Base-by-base conservation (phyloP, 306 rosid species). In the Malus sieversii region DNA sequence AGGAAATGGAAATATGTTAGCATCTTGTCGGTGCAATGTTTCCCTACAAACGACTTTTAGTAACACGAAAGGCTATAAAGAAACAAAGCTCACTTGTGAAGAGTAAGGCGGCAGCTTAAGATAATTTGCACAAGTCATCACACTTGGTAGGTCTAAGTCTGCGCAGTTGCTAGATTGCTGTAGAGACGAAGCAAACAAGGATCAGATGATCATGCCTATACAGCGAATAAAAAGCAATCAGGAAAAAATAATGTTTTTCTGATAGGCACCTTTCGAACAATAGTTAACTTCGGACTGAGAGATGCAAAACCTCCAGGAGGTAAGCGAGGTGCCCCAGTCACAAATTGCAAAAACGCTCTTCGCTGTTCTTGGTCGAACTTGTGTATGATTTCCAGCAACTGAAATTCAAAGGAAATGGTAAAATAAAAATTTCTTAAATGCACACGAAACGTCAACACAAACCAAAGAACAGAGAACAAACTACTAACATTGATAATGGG, bases 111-210 rank as follows among this genome's bases (percentile, higher is more conserved):
- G 99, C 72, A 96, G 80, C 90, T 96, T 96, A 70, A 96, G 96
- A 83, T 96, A 96, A 82, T 96, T 96, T 74, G 99, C 99, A 72
- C 99, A 96, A 8, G 99, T 92, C 99, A 96, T 96, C 86, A 92
- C 99, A 19, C 99, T 96, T 16, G 99, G 99, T 70, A 96, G 85
- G 82, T 96, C 99, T 46, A 86, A 32, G 80, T 96, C 97, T 12
- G 83, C 87, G 60, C 46, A 82, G 89, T 85, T 82, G 86, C 79
- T 84, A 70, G 89, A 96, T 46, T 88, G 92, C 99, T 96, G 96
- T 70, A 76, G 66, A 72, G 33, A 80, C 72, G 6, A 57, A 45
- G 66, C 33, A n/a, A 45, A 70, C 6, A 44, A 62, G 4, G 79
- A 80, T 64, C 51, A 74, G n/a, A 72, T 64, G 12, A 70, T 63